Base-by-base conservation (phyloP, 2,329 filamentous ascomycete genomes). In the Ophiostoma tasmaniense region DNA sequence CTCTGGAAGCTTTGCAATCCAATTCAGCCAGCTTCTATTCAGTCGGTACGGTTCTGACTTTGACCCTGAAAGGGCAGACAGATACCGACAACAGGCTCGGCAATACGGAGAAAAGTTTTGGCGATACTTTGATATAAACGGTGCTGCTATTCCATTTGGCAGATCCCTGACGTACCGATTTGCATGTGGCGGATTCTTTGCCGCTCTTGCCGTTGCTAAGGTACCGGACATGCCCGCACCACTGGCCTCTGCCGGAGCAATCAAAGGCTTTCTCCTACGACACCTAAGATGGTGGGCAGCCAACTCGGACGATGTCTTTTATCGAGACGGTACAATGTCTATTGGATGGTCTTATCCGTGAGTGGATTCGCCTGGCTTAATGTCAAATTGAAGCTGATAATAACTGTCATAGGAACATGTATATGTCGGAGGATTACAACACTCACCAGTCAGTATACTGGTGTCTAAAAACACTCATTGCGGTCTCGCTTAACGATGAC, bases 391-490 rank as follows among this genome's bases (percentile, higher is more conserved):
- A 8, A 25, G 3, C 25, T 17, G 13, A 22, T 14, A 17, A 55
- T 39, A n/a, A 25, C 62, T 8, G 39, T 20, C 1, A 45, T 25
- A 71, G 71, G 11, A 85, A 85, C 71, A 84, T 84, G 80, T 85
- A 81, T 72, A 79, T 86, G 79, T 77, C 78, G 45, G 84, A 86
- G 73, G 81, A 85, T 71, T 86, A 86, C 74, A 86, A 86, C 73
- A 86, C 84, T 1, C 83, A 84, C 0, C 84, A 86, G 70, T 85
- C 83, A 0, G 77, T 80, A 0, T 86, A 85, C 72, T 86, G 84
- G 84, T 80, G 79, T 8, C 74, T 85, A 28, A 86, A 86, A 69
- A 80, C 80, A 0, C 79, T 86, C 2, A 75, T 84, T 0, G 78
- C 78, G 0, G 74, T 84, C 0, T 77, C 76, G 0, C 69, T 85